phyloP scores from a whole-genome alignment of 1,284 basidiomycete genomes.

The Tylopilus sp. region DNA sequence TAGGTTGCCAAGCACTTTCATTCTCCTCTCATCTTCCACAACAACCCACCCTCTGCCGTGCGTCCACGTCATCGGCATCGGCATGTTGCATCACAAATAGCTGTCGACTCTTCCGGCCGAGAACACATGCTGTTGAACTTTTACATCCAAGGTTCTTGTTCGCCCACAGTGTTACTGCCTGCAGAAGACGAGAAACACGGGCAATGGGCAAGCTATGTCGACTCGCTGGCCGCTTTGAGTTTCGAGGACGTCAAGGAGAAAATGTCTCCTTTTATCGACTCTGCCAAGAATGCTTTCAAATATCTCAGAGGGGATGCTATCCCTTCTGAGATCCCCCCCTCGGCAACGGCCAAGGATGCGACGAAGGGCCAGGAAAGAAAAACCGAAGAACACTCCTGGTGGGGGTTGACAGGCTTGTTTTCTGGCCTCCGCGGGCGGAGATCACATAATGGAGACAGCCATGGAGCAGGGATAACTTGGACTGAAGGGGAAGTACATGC shows the following conservation, averaged over 20 bases:
- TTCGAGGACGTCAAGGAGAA: conserved; percentile 49
- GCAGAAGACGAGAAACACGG: conserved; percentile 32
- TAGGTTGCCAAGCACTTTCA: conserved; percentile 65
- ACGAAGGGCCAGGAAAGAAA: conserved; percentile 32
- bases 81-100: conserved; percentile 69
- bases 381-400: conserved; percentile 41
- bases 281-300: conserved; percentile 53
- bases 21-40: conserved; percentile 66
- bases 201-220: conserved; percentile 16
- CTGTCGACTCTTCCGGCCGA: conserved; percentile 60
- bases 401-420: conserved; percentile 64
- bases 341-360: conserved; percentile 17
- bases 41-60: conserved; percentile 63
- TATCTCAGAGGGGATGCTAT: conserved; percentile 62
- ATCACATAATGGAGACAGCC: conserved; percentile 30
- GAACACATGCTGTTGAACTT: conserved; percentile 81
- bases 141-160: conserved; percentile 54
- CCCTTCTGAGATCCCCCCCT: conserved; percentile 34
- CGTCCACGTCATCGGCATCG: conserved; percentile 76
- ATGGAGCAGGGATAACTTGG: conserved; percentile 43
- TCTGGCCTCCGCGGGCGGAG: conserved; percentile 52
- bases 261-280: conserved; percentile 36
- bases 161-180: conserved; percentile 31
- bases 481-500: conserved; percentile 77
- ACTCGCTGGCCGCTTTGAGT: conserved; percentile 45